Conservation (phyloP, 2,329 filamentous ascomycete species). For the Bipolaris gigantea region DNA sequence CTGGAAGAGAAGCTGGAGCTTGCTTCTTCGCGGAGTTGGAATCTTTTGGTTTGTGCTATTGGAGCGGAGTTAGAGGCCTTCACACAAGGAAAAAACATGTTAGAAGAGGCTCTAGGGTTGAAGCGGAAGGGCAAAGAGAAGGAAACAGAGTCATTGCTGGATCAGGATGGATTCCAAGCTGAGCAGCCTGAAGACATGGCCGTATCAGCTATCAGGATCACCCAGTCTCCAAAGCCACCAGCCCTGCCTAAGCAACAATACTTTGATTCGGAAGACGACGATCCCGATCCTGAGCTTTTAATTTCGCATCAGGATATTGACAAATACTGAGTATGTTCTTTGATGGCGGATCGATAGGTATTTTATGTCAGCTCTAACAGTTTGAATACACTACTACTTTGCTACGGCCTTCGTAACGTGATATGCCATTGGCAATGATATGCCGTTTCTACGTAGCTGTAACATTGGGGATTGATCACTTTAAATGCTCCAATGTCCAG, state of each 20-base stretch:
- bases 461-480: background rate
- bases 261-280: conserved; percentile 49
- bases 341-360: background rate
- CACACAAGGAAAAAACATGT: conserved; percentile 60
- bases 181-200: conserved; percentile 33
- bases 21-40: conserved; percentile 69
- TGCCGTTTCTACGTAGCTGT: background rate
- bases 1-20: conserved; percentile 58
- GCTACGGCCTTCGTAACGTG: background rate
- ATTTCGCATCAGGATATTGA: conserved; percentile 52
- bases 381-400: background rate
- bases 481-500: background rate
- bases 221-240: conserved; percentile 32
- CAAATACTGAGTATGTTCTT: conserved; percentile 27
- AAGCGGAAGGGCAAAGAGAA: conserved; percentile 36
- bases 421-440: background rate
- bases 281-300: conserved; percentile 53
- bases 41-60: conserved; percentile 72
- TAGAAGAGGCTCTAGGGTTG: conserved; percentile 48
- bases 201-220: conserved; percentile 36
- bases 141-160: conserved; percentile 23
- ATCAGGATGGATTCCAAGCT: conserved; percentile 19
- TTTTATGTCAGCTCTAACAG: background rate
- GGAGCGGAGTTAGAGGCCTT: conserved; percentile 74
- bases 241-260: conserved; percentile 32